Base-by-base conservation (phyloP, 441 rosid species). In the Erodium trifolium region DNA sequence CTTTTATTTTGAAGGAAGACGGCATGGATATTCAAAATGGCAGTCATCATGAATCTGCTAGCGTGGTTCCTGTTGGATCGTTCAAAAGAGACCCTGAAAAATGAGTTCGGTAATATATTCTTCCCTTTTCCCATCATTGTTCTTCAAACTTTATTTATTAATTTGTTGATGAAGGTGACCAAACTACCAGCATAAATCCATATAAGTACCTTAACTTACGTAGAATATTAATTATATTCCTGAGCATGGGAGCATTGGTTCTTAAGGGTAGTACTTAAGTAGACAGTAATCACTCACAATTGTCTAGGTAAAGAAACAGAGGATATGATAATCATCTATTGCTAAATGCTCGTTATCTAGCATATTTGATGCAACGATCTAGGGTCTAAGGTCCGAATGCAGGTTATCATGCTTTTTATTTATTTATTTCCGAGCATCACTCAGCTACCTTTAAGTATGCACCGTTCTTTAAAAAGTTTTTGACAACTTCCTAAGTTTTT, bases 21-120 rank as follows among this genome's bases (percentile, higher is more conserved):
- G 84, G 85, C 31, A 71, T 80, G 71, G 87, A 83, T 77, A 80
- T 79, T 75, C 71, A 78, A 47, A 81, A 75, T 71, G 79, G 78
- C 63, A 75, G 66, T 65, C 78, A 83, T 72, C 85, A 78, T 39
- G 88, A 86, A 70, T 74, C 83, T 31, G 75, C 76, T 63, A 74
- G 87, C 3, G 72, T 79, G 74, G 86, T 85, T 74, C 90, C 90
- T 60, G 79, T 74, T 71, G 90, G 88, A 75, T 77, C 84, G 12
- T 89, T 84, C 74, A 78, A 81, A 77, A 71, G 86, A 71, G 87
- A 83, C 80, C 73, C 82, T 69, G 89, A 85, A 71, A 91, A 86
- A 74, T 86, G 81, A 88, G 77, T 57, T 45, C 73, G 82, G 87
- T 86, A 74, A 73, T 62, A 53, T 65, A 62, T 57, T 31, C 39